Conservation (phyloP, 169 alveolate genomes). For the Eimeria acervulina region DNA sequence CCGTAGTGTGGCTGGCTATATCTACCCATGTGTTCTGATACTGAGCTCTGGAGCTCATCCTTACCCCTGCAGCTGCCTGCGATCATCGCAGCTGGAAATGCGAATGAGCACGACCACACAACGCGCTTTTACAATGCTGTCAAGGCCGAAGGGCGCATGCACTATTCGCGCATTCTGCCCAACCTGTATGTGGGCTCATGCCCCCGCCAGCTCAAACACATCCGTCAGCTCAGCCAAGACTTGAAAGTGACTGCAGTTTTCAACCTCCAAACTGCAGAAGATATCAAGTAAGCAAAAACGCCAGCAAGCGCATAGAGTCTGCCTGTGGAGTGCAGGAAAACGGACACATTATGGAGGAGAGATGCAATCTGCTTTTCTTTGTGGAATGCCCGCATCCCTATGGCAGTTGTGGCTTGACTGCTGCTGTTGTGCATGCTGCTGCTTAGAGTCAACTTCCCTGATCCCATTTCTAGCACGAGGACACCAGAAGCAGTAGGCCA, state of each 20-base stretch:
- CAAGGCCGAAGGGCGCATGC: constrained; percentile 77
- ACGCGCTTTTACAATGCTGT: constrained; percentile 68
- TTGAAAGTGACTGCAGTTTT: constrained; percentile 65
- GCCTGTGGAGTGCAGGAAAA: background rate
- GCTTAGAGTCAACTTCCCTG: constrained; percentile 72
- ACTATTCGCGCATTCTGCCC: constrained; percentile 74
- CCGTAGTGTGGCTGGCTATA: background rate
- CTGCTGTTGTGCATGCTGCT: background rate
- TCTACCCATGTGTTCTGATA: background rate
- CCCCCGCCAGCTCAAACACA: constrained; percentile 80
- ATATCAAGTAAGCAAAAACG: constrained; percentile 29
- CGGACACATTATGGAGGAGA: background rate
- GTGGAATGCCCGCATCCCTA: background rate
- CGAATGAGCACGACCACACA: constrained; percentile 65
- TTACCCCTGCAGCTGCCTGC: constrained; percentile 20
- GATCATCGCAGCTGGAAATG: constrained; percentile 24
- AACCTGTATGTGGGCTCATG: constrained; percentile 73
- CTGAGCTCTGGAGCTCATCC: background rate
- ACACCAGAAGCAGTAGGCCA: constrained; percentile 80
- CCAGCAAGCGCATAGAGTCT: background rate
- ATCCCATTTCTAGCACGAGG: constrained; percentile 66
- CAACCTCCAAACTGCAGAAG: constrained; percentile 71
- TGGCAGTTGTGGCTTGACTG: background rate
- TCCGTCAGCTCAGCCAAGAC: constrained; percentile 65
- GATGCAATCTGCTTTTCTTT: background rate